Conservation (phyloP, 2,329 filamentous ascomycete genomes). For the Claviceps capensis region DNA sequence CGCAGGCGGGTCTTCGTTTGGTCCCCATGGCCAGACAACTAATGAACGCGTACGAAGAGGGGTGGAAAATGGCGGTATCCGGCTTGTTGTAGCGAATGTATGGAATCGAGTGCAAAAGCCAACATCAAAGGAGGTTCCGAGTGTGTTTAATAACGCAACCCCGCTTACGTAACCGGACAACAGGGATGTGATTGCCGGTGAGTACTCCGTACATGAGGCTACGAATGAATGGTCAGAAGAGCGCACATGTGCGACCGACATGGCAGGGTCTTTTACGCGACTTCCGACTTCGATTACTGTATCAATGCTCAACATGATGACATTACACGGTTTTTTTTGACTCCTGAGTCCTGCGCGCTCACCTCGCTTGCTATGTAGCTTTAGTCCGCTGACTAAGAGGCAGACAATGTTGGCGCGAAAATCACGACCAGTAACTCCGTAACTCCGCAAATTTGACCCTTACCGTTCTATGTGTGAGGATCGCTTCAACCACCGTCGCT, state of each 20-base stretch:
- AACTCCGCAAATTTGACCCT: too few relatives aligned
- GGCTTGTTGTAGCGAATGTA: neutral
- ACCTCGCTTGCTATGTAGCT: neutral
- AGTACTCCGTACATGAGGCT: too few relatives aligned
- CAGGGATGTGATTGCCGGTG: too few relatives aligned
- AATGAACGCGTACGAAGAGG: neutral
- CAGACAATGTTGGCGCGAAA: neutral
- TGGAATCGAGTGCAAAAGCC: neutral
- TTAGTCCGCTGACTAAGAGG: neutral
- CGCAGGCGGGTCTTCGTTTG: slow-evolving; percentile 23
- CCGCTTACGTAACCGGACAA: neutral
- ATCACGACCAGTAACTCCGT: neutral
- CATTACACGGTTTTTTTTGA: too few relatives aligned
- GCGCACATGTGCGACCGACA: too few relatives aligned
- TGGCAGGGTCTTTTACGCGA: too few relatives aligned
- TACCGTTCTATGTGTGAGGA: too few relatives aligned
- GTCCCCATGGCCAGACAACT: slow-evolving; percentile 4
- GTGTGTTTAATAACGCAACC: neutral
- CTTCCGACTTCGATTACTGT: too few relatives aligned
- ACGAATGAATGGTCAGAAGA: too few relatives aligned
- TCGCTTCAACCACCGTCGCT: too few relatives aligned
- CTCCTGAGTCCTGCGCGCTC: too few relatives aligned
- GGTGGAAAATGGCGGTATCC: neutral
- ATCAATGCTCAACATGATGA: too few relatives aligned
- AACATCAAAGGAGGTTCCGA: neutral